These are phyloP conservation scores for Cryomyces antarcticus DNA, from an alignment of 495 filamentous ascomycete genomes.

Conservation along the genomic window DNA sequence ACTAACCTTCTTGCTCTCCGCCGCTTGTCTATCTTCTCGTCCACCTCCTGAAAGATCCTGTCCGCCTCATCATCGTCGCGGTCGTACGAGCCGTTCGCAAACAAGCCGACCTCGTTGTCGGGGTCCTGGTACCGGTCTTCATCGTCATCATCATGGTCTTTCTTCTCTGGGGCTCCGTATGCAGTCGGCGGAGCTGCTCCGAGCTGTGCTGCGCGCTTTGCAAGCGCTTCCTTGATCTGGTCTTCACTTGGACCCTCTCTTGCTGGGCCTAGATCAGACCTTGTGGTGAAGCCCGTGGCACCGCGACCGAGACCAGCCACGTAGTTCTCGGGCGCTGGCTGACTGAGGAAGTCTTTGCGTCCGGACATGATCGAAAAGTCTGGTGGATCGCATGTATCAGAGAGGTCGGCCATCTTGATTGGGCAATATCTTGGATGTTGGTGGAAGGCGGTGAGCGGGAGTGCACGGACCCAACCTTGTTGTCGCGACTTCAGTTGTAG, in stretches of 20 bases:
- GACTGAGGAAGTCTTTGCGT: slow-evolving; percentile 77
- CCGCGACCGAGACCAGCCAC: slow-evolving; percentile 94
- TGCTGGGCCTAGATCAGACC: slow-evolving; percentile 89
- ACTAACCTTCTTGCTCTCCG: slow-evolving; percentile 82
- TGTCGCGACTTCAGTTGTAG: too few species aligned
- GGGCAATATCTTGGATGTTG: too few species aligned
- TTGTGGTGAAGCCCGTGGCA: slow-evolving; percentile 93
- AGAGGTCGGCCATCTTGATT: too few species aligned
- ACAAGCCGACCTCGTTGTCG: slow-evolving; percentile 89
- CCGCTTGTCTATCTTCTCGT: slow-evolving; percentile 87
- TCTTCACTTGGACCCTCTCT: slow-evolving; percentile 94
- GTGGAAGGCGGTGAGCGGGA: too few species aligned
- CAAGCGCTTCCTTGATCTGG: slow-evolving; percentile 91
- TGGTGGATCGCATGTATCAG: too few species aligned
- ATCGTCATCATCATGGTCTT: slow-evolving; percentile 44
- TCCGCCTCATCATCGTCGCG: slow-evolving; percentile 95
- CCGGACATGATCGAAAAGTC: slow-evolving; percentile 28
- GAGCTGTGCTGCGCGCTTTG: slow-evolving; percentile 69
- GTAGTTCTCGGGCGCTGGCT: slow-evolving; percentile 91
- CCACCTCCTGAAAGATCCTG: slow-evolving; percentile 81
- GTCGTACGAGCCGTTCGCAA: slow-evolving; percentile 84
- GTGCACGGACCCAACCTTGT: too few species aligned
- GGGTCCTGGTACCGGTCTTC: slow-evolving; percentile 85
- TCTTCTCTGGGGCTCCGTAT: slow-evolving; percentile 61
- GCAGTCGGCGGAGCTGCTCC: slow-evolving; percentile 63